Conservation (phyloP, 768 basidiomycete species). For the Suillus weaverae region DNA sequence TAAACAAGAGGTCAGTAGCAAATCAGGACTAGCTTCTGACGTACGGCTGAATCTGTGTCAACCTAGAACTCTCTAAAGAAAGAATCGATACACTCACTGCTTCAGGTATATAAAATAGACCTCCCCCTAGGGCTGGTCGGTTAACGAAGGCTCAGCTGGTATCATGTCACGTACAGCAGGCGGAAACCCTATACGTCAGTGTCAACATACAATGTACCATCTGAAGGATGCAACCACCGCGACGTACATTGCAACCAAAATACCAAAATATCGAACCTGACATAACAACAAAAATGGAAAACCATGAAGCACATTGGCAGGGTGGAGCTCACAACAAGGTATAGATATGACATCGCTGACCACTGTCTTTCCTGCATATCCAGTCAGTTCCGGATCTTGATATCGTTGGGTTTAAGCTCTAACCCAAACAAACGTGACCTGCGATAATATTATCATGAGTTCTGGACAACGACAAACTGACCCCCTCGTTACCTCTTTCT, state of each 20-base stretch:
- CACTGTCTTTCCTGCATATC: background rate
- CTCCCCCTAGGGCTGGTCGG: background rate
- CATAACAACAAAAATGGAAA: background rate
- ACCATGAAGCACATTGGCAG: background rate
- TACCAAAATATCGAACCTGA: slow-evolving; percentile 2
- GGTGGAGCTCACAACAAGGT: background rate
- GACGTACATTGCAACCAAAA: background rate
- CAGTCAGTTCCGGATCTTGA: background rate
- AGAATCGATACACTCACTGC: background rate
- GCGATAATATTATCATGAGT: background rate
- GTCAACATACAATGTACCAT: background rate
- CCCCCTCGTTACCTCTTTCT: background rate
- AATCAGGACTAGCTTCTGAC: background rate
- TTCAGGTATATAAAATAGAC: background rate
- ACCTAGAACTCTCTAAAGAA: background rate
- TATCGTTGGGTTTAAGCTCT: background rate
- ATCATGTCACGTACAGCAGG: background rate
- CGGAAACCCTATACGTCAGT: background rate
- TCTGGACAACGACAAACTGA: background rate
- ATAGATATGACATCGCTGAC: background rate
- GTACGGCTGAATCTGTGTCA: background rate
- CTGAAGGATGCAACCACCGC: background rate
- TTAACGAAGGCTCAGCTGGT: background rate
- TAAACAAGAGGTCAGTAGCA: background rate
- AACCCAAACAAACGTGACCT: slow-evolving; percentile 2